phyloP scores from a whole-genome alignment of 345 rosid species.

The Salix exigua region DNA sequence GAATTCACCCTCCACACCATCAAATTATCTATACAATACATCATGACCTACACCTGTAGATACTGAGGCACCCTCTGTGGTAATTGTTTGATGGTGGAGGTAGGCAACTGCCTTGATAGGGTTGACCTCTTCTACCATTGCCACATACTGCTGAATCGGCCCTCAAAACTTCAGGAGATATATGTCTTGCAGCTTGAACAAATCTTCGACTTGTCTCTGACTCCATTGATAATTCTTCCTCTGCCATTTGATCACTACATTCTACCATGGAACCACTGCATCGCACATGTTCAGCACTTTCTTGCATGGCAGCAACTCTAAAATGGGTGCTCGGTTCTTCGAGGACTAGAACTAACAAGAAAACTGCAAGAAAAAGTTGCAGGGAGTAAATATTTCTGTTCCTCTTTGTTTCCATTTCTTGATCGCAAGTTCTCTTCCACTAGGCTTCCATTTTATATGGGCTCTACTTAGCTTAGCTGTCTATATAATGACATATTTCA shows the following conservation, averaged over 20 bases:
- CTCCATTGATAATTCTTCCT: constrained; percentile 12
- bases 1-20: background rate
- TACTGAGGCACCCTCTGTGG: constrained; percentile 13
- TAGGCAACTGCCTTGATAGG: constrained; percentile 15
- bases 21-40: background rate
- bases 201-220: constrained; percentile 8
- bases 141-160: constrained; percentile 2
- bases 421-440: background rate
- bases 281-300: background rate
- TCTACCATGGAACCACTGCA: constrained; percentile 13
- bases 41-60: constrained; percentile 12
- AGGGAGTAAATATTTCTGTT: background rate
- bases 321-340: background rate
- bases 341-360: background rate
- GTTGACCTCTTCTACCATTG: background rate
- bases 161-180: constrained; percentile 11
- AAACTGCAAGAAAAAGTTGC: background rate
- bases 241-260: constrained; percentile 2
- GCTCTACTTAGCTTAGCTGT: background rate
- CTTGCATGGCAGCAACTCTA: background rate
- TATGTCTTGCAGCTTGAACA: background rate
- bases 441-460: background rate
- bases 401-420: background rate
- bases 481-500: background rate
- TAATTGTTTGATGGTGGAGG: constrained; percentile 12